A percentile compares a stretch with the other conserved stretches of the same genome.
These are phyloP conservation scores for Termitomyces sp. DNA, from an alignment of 768 basidiomycete genomes.

Conservation along the genomic window DNA sequence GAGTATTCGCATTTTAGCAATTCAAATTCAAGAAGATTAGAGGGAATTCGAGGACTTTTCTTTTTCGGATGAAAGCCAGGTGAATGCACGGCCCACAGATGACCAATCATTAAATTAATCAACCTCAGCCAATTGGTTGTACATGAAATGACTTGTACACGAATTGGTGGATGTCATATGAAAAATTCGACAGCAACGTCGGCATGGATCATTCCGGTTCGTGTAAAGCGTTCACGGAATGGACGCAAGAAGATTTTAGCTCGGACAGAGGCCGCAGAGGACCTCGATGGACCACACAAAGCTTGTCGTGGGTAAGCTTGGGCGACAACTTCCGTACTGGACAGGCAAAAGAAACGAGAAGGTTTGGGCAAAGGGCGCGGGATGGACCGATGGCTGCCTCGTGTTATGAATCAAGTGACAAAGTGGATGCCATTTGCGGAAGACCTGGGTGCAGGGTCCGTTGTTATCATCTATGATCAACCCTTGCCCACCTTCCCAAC, in stretches of 20 bases:
- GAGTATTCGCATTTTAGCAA: too few relatives aligned
- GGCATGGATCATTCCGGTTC: background rate
- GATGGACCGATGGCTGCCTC: constrained; percentile 23
- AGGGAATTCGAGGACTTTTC: too few relatives aligned
- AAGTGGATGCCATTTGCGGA: constrained; percentile 8
- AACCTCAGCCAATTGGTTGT: background rate
- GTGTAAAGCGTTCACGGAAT: too few relatives aligned
- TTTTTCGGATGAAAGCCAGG: too few relatives aligned
- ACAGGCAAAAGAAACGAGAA: constrained; percentile 9
- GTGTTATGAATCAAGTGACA: constrained; percentile 22
- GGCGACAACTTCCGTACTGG: background rate
- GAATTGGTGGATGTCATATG: constrained; percentile 2
- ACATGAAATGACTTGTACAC: too few relatives aligned
- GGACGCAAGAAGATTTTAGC: background rate
- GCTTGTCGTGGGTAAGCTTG: background rate
- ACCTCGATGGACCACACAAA: background rate
- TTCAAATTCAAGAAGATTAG: too few relatives aligned
- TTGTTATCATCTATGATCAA: constrained; percentile 16
- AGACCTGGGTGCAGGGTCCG: constrained; percentile 9
- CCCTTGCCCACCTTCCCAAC: constrained; percentile 15
- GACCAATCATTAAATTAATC: background rate
- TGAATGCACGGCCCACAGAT: too few relatives aligned
- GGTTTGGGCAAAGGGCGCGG: constrained; percentile 29
- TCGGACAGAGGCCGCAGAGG: background rate
- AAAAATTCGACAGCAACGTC: background rate